Evolutionary conservation across 1,139 yeast species (phyloP), one percentile per base, ranked within the genome.

Genomic region (Arxiozyma bovina): DNA sequence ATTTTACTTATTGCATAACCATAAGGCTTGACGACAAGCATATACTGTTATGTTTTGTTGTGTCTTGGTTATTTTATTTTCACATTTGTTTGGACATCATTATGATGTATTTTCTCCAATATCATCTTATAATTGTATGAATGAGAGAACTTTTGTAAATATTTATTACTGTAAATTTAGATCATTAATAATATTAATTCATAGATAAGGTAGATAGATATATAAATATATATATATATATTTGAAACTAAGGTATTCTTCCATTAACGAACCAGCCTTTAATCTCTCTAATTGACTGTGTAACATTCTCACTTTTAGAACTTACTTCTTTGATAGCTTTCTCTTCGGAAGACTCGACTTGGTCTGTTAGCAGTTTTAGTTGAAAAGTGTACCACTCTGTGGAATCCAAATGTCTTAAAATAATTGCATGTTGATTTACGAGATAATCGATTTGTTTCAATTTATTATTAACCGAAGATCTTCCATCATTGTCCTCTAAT

Each of bases 191-290:
- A 3, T 18, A 44, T 20, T 2, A n/a, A 8, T 11, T 44, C 12
- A 23, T 20, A 18, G 12, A 18, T 20, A n/a, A 44, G 11, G 25
- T 40, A 52, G 34, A 51, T 18, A 21, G 11, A 23, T 22, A 15
- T 18, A 20, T 17, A 46, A 34, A n/a, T 40, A 45, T 48, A 43
- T 9, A 52, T 49, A 43, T 5, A 48, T 41, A 27, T 23, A n/a
- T 42, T 23, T 7, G 15, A 43, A n/a, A 38, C 42, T 55, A 61
- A 18, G 61, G 60, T 41, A 62, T 54, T 54, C 55, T 55, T 18
- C 70, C 69, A 52, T 63, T 65, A n/a, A 67, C 62, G 48, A 60
- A 60, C 68, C 69, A 66, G 17, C 70, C 70, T 54, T 67, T 67
- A 48, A 66, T 61, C 43, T 64, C 69, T n/a, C 68, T 57, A 21